phyloP scores from a whole-genome alignment of 257 asterid genomes.

The Solanum virginianum region DNA sequence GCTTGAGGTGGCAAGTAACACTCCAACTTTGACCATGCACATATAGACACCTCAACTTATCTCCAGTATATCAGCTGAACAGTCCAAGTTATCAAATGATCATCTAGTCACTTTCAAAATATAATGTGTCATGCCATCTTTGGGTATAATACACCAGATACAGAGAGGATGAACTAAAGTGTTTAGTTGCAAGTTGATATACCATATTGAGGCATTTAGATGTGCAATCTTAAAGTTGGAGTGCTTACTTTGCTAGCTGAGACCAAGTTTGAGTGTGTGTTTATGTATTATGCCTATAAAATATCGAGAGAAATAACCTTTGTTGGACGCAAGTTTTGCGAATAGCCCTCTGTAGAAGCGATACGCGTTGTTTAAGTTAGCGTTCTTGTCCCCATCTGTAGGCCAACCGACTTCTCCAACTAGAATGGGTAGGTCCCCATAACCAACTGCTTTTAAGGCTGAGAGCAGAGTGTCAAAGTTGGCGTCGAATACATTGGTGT shows the following conservation, averaged over 20 bases:
- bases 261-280: not conserved
- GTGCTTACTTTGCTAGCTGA: not conserved
- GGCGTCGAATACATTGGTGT: slow-evolving; percentile 36
- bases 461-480: slow-evolving; percentile 33
- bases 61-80: not conserved
- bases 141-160: not conserved
- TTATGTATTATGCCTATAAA: not conserved
- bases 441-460: slow-evolving; percentile 22
- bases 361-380: slow-evolving; percentile 14
- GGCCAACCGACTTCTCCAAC: slow-evolving; percentile 49
- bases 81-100: not conserved
- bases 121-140: not conserved
- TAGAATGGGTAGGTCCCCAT: slow-evolving; percentile 15
- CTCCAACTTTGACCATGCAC: not conserved
- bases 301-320: not conserved
- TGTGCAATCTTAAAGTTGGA: not conserved
- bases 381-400: slow-evolving; percentile 25
- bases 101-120: not conserved
- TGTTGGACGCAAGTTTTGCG: slow-evolving; percentile 18
- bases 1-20: not conserved
- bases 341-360: slow-evolving; percentile 32
- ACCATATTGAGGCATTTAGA: not conserved
- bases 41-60: not conserved
- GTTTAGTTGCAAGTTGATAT: not conserved
- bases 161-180: not conserved